Conservation (phyloP, 352 stramenopile species). For the Globisporangium barbulae region DNA sequence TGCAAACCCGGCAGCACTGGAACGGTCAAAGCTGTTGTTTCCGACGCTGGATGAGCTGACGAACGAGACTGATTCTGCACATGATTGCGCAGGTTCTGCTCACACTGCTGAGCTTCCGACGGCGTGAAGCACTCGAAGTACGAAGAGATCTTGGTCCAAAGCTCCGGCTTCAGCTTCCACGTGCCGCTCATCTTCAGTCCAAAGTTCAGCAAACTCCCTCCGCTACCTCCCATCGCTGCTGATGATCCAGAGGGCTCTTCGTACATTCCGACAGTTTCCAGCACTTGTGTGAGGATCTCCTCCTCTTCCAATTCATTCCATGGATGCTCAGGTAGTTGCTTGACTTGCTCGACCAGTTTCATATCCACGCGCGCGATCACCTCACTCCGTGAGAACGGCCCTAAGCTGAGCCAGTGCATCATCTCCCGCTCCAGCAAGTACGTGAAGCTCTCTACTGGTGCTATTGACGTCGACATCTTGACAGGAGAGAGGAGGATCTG, state of each 20-base stretch:
- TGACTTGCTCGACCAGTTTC: slow-evolving; percentile 76
- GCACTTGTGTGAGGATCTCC: slow-evolving; percentile 66
- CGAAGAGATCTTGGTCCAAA: slow-evolving; percentile 56
- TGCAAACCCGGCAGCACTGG: slow-evolving; percentile 29
- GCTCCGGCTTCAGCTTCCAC: slow-evolving; percentile 54
- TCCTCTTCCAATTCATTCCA: slow-evolving; percentile 70
- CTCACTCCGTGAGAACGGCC: slow-evolving; percentile 67
- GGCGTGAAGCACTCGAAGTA: slow-evolving; percentile 79
- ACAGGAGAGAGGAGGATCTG: slow-evolving; percentile 60
- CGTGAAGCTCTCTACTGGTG: slow-evolving; percentile 25
- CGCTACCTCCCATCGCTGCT: slow-evolving; percentile 12
- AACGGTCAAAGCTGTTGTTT: slow-evolving; percentile 16
- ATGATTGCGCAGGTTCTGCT: slow-evolving; percentile 60
- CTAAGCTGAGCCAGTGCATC: slow-evolving; percentile 74
- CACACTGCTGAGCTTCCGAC: slow-evolving; percentile 63
- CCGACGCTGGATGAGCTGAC: neutral
- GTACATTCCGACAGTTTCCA: slow-evolving; percentile 61
- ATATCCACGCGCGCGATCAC: slow-evolving; percentile 59
- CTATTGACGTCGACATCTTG: slow-evolving; percentile 34
- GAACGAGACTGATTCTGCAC: slow-evolving; percentile 10
- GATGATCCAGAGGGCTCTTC: slow-evolving; percentile 32
- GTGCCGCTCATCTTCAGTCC: slow-evolving; percentile 70
- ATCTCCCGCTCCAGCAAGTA: slow-evolving; percentile 67
- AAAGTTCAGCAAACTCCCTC: slow-evolving; percentile 30
- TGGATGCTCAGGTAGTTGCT: slow-evolving; percentile 44